These are phyloP conservation scores for Malassezia equina DNA, from an alignment of 1,284 basidiomycete genomes.

Conservation along the genomic window DNA sequence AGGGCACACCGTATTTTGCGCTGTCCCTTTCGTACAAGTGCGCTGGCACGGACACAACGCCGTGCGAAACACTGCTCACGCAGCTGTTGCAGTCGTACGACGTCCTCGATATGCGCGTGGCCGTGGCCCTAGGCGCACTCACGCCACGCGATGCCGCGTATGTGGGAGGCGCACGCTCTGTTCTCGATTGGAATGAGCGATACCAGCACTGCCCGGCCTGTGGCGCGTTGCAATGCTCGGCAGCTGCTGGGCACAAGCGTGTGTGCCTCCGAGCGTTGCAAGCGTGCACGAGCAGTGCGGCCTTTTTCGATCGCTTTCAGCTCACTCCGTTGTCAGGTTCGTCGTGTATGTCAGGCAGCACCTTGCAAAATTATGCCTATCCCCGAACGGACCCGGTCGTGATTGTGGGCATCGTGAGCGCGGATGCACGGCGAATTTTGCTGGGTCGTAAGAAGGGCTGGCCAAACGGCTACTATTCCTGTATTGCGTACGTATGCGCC, in stretches of 20 bases:
- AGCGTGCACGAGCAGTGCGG: slow-evolving; percentile 18
- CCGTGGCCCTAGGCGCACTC: slow-evolving; percentile 25
- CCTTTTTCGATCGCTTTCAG: slow-evolving; percentile 22
- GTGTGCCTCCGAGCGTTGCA: slow-evolving; percentile 53
- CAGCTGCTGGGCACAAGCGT: slow-evolving; percentile 94
- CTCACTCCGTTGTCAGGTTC: slow-evolving; percentile 20
- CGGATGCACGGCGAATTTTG: slow-evolving; percentile 68
- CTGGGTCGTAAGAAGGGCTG: slow-evolving; percentile 69
- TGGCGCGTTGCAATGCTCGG: slow-evolving; percentile 67
- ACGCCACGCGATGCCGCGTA: slow-evolving; percentile 27
- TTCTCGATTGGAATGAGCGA: slow-evolving; percentile 45
- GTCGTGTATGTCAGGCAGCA: not conserved
- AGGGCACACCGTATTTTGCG: slow-evolving; percentile 39
- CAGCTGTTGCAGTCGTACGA: slow-evolving; percentile 20
- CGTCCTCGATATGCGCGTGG: slow-evolving; percentile 36
- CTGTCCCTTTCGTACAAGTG: slow-evolving; percentile 34
- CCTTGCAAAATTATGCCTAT: slow-evolving; percentile 36
- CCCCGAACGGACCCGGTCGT: slow-evolving; percentile 56
- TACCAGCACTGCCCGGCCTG: slow-evolving; percentile 76
- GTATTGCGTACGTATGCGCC: slow-evolving; percentile 29
- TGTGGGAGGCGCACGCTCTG: slow-evolving; percentile 31
- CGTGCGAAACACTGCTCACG: slow-evolving; percentile 19
- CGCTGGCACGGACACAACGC: slow-evolving; percentile 7
- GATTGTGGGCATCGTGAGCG: slow-evolving; percentile 75
- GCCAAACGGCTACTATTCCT: slow-evolving; percentile 36